These are phyloP conservation scores for Fusarium pseudonygamai DNA, from an alignment of 2,329 filamentous ascomycete genomes.

Conservation along the genomic window DNA sequence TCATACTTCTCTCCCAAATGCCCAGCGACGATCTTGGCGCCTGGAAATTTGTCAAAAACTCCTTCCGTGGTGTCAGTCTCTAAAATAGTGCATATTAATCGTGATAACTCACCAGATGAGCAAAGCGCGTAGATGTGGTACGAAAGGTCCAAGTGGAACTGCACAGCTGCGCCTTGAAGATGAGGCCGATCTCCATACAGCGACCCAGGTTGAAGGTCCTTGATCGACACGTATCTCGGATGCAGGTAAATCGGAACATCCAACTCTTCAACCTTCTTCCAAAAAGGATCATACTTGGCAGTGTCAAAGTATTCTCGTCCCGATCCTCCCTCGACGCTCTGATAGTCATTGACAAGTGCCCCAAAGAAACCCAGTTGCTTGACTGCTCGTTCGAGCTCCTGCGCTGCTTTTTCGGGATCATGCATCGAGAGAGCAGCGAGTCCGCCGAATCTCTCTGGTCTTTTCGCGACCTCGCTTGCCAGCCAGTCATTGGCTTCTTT, in stretches of 20 bases:
- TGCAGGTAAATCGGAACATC: constrained; percentile 21
- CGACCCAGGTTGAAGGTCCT: neutral
- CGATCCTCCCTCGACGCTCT: neutral
- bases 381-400: constrained; percentile 3
- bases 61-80: neutral
- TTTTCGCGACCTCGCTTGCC: neutral
- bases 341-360: constrained; percentile 18
- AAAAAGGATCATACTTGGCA: constrained; percentile 5
- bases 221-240: neutral
- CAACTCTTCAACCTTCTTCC: constrained; percentile 2
- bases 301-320: constrained; percentile 9
- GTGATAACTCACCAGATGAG: neutral
- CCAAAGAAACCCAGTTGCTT: neutral
- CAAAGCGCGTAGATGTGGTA: constrained; percentile 24
- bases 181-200: constrained; percentile 6
- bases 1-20: constrained; percentile 24
- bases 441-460: neutral
- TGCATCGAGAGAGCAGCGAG: constrained; percentile 20
- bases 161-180: constrained; percentile 2
- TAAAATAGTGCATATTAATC: fast-evolving
- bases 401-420: neutral
- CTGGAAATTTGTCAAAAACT: constrained; percentile 9
- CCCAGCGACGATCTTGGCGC: constrained; percentile 3
- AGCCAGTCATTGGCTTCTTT: constrained; percentile 9
- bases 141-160: constrained; percentile 6